Evolutionary conservation across 2,329 filamentous ascomycete species (phyloP), one percentile per base, ranked within the genome.

Genomic region (Neonectria ditissima): DNA sequence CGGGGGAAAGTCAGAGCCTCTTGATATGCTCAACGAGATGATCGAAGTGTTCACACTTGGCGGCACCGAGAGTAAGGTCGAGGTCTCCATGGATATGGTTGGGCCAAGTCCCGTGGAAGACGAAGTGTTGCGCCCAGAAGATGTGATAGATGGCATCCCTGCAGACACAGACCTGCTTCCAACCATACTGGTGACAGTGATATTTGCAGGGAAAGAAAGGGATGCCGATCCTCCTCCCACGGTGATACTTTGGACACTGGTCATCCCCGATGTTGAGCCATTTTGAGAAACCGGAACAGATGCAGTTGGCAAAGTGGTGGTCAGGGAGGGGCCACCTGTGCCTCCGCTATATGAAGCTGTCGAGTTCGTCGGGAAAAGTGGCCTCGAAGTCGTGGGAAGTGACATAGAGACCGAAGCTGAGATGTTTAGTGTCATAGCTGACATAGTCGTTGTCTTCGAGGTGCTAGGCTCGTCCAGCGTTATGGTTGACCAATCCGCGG

Each of bases 401-500:
- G 58, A 48, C 26, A 53, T 45, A 26, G 62, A 59, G 22, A 39
- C 50, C 2, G 63, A 50, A n/a, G 66, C 22, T 4, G 62, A 52
- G 4, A 11, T 26, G 13, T 55, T 65, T 13, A 50, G 50, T 28
- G 62, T 45, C 1, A 62, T 55, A 22, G 10, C 18, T 6, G 47
- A 32, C 20, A 24, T 54, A 5, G 45, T 22, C 10, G 32, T 65
- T 13, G 32, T 16, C 5, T 22, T 14, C 9, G 52, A 51, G n/a
- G 58, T 57, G 13, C 24, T 43, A 11, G 66, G 41, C 30, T 54
- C 39, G 22, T 45, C 47, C n/a, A 69, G 18, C 11, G 65, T 64
- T 20, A 56, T 60, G 28, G 70, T 72, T 18, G 65, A 58, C 70
- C 70, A 72, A 9, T 64, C 56, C 22, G 61, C 59, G 4, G 63